Base-by-base conservation (phyloP, 257 asterid genomes). In the Scutellaria baicalensis region DNA sequence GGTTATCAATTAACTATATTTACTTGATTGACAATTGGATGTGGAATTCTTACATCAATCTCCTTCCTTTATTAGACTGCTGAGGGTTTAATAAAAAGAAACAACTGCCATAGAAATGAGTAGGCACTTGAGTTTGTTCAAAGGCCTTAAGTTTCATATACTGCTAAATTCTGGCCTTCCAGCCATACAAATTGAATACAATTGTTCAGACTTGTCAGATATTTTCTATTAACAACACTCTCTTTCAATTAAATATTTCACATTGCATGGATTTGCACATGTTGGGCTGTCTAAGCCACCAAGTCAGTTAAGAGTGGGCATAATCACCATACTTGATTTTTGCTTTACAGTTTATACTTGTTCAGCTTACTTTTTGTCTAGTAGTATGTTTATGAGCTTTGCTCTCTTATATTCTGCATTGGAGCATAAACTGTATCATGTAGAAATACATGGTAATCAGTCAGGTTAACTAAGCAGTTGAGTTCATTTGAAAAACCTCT, bases 31-130 rank as follows among this genome's bases (percentile, higher is more conserved):
- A 50, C 21, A 57, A 38, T 58, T 56, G 43, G 35, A 59, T 4
- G 65, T 39, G 62, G 27, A 42, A 8, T 55, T 16, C 49, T 54
- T 64, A 36, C 69, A 21, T 51, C 33, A n/a, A 16, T 16, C 67
- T 61, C 21, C 18, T 51, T 45, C 54, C 54, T 31, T 62, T 56
- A 16, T 20, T 51, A 69, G 42, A 69, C 63, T 54, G 44, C 11
- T 21, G 44, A 48, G 13, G 52, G 50, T 39, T 44, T 68, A 51
- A n/a, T n/a, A 85, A 68, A 56, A 58, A 27, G 67, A 45, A 58
- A 39, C 50, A 58, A 69, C 56, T 35, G 51, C 38, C 17, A 0
- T 9, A 56, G 43, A 11, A 58, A 63, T 35, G 44, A 70, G 51
- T 71, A 40, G 21, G 66, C 50, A 13, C 36, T 38, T 70, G 52